A percentile compares a stretch with the other conserved stretches of the same genome.
These are phyloP conservation scores for Rhododendron griersonianum DNA, from an alignment of 148 eudicot species.

Conservation along the genomic window DNA sequence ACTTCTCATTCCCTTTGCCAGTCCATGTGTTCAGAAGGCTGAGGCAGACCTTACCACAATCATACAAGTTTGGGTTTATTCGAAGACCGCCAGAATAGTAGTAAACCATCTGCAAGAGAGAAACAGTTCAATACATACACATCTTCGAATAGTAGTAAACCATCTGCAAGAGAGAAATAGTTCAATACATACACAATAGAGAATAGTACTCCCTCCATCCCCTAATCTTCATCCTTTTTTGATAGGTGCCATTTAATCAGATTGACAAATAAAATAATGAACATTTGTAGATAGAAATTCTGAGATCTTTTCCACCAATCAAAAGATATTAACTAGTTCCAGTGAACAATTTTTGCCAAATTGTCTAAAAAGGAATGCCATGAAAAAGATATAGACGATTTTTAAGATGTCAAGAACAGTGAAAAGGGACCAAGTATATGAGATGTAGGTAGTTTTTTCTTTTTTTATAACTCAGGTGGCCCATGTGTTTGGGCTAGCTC, in stretches of 20 bases:
- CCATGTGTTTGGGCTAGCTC: background rate
- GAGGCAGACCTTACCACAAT: slow-evolving; percentile 86
- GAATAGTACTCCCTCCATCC: background rate
- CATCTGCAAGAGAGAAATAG: slow-evolving; percentile 36
- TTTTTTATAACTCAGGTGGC: background rate
- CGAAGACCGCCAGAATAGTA: slow-evolving; percentile 81
- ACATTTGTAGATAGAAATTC: background rate
- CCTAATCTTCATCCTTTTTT: background rate
- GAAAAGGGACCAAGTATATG: background rate
- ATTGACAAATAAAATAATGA: background rate
- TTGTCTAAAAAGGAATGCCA: background rate
- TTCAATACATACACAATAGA: background rate
- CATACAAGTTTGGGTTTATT: slow-evolving; percentile 76
- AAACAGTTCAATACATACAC: background rate
- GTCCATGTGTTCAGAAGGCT: slow-evolving; percentile 88
- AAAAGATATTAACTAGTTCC: background rate
- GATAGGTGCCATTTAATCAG: background rate
- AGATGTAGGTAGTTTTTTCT: background rate
- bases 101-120: slow-evolving; percentile 52
- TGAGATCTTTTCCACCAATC: background rate
- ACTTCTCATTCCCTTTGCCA: slow-evolving; percentile 58
- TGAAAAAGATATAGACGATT: background rate
- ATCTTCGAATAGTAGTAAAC: slow-evolving; percentile 56
- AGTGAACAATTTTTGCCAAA: background rate
- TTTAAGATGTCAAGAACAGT: background rate